A percentile compares a stretch with the other conserved stretches of the same genome.
phyloP scores from a whole-genome alignment of 2,329 filamentous ascomycete genomes.

The Tolypocladium nubicola region DNA sequence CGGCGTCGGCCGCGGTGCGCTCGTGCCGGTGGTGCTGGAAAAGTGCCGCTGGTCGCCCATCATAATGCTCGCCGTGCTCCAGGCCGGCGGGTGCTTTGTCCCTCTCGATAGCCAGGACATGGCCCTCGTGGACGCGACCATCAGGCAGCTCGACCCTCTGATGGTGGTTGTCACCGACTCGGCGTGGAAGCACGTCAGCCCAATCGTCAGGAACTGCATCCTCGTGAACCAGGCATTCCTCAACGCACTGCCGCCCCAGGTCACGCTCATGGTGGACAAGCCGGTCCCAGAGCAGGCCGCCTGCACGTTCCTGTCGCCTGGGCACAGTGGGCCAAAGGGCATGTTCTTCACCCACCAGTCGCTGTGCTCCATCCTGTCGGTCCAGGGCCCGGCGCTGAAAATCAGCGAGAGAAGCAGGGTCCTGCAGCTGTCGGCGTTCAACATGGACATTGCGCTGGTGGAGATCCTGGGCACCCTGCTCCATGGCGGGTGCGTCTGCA shows the following conservation, averaged over 20 bases:
- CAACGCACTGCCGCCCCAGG: slow-evolving; percentile 19
- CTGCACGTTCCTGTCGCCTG: slow-evolving; percentile 50
- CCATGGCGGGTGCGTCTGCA: slow-evolving; percentile 47
- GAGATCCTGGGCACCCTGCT: slow-evolving; percentile 43
- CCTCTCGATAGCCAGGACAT: slow-evolving; percentile 36
- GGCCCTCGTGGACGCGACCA: slow-evolving; percentile 28
- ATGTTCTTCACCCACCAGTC: slow-evolving; percentile 52
- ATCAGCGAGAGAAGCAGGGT: slow-evolving; percentile 43
- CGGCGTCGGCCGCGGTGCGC: slow-evolving; percentile 39
- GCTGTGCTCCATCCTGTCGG: slow-evolving; percentile 41
- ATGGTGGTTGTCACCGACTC: slow-evolving; percentile 34
- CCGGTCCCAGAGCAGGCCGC: slow-evolving; percentile 37
- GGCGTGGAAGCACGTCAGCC: slow-evolving; percentile 26
- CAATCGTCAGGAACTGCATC: slow-evolving; percentile 27
- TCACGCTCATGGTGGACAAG: slow-evolving; percentile 16
- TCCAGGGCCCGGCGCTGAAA: slow-evolving; percentile 37
- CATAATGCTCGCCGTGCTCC: slow-evolving; percentile 58
- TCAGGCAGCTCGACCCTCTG: slow-evolving; percentile 30
- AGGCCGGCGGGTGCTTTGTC: slow-evolving; percentile 42
- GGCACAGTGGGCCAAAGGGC: slow-evolving; percentile 41
- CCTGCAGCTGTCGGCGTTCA: slow-evolving; percentile 42
- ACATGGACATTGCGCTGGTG: slow-evolving; percentile 40
- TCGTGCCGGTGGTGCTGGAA: slow-evolving; percentile 58
- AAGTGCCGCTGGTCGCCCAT: slow-evolving; percentile 61
- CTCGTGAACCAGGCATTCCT: slow-evolving; percentile 32